Percentiles rank a stretch among this genome's conserved stretches.
phyloP scores from a whole-genome alignment of 2,329 filamentous ascomycete species.

The Ustilaginoidea virens region DNA sequence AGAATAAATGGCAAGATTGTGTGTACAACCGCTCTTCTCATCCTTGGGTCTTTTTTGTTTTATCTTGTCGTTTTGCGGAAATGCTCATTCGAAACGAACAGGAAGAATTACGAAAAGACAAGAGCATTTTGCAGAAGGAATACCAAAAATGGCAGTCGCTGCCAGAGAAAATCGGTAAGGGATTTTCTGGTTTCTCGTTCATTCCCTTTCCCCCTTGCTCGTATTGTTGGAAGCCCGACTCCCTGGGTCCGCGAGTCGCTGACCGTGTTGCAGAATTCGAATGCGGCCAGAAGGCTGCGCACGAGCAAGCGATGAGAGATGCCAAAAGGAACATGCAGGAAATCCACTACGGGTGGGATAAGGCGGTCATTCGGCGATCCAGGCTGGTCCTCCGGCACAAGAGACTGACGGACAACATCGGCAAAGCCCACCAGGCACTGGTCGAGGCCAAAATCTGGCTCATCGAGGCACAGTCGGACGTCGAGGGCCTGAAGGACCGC shows the following conservation, averaged over 20 bases:
- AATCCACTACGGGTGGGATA: conserved; percentile 39
- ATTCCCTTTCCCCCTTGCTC: conserved; percentile 6
- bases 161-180: conserved; percentile 54
- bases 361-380: conserved; percentile 38
- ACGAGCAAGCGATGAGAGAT: conserved; percentile 17
- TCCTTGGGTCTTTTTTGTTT: no score
- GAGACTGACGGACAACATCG: conserved; percentile 46
- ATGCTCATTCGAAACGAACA: no score
- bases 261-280: conserved; percentile 22
- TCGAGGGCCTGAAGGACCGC: conserved; percentile 49
- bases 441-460: conserved; percentile 54
- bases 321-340: conserved; percentile 24
- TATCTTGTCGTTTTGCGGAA: no score
- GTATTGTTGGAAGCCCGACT: conserved; percentile 5
- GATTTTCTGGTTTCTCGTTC: neutral
- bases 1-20: conserved; percentile 25
- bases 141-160: conserved; percentile 49
- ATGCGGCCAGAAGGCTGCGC: conserved; percentile 15
- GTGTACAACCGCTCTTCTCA: no score
- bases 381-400: conserved; percentile 36
- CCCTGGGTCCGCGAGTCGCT: no score
- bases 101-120: conserved; percentile 41
- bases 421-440: conserved; percentile 44
- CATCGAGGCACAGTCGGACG: conserved; percentile 74
- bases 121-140: conserved; percentile 51